These are phyloP conservation scores for Aspergillus floridensis DNA, from an alignment of 2,329 filamentous ascomycete genomes.

Conservation along the genomic window DNA sequence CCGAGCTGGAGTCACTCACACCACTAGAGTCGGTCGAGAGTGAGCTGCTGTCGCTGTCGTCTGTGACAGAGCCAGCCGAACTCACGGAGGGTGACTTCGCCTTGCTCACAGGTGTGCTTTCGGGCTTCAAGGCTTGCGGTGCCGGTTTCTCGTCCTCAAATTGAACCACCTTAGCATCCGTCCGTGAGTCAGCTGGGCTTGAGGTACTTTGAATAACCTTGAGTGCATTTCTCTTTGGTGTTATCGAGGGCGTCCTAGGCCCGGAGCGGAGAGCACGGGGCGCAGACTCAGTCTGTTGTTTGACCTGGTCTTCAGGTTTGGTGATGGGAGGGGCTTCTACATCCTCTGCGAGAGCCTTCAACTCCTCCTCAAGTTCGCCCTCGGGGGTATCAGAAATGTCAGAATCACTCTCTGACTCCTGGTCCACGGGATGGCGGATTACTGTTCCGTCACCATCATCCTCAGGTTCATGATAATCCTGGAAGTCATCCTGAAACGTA, in stretches of 20 bases:
- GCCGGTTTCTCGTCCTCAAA: slow-evolving; percentile 25
- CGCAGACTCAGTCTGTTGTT: slow-evolving; percentile 6
- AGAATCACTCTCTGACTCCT: slow-evolving; percentile 31
- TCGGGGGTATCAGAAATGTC: slow-evolving; percentile 32
- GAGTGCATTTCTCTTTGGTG: slow-evolving; percentile 13
- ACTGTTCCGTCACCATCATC: slow-evolving; percentile 36
- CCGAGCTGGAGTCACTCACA: slow-evolving; percentile 27
- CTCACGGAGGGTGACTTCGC: slow-evolving; percentile 16
- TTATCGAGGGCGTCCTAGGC: slow-evolving; percentile 2
- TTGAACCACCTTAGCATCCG: slow-evolving; percentile 34
- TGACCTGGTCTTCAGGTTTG: slow-evolving; percentile 20
- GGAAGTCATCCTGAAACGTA: slow-evolving; percentile 26
- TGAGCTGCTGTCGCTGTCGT: slow-evolving; percentile 12
- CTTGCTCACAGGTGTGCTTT: slow-evolving; percentile 16
- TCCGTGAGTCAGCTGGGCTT: slow-evolving; percentile 23
- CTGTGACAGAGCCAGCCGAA: slow-evolving; percentile 11
- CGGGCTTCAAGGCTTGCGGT: slow-evolving; percentile 9
- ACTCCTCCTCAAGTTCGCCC: slow-evolving; percentile 45
- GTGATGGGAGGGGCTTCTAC: slow-evolving; percentile 31
- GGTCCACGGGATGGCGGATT: slow-evolving; percentile 32
- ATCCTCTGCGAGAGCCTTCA: slow-evolving; percentile 46
- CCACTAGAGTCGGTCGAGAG: slow-evolving; percentile 13
- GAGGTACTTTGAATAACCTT: slow-evolving; percentile 19
- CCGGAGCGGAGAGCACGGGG: slow-evolving; percentile 16
- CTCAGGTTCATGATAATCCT: slow-evolving; percentile 22